Evolutionary conservation across 1,139 yeast genomes (phyloP), one percentile per base, ranked within the genome.

Genomic region (Yamadazyma triangularis): DNA sequence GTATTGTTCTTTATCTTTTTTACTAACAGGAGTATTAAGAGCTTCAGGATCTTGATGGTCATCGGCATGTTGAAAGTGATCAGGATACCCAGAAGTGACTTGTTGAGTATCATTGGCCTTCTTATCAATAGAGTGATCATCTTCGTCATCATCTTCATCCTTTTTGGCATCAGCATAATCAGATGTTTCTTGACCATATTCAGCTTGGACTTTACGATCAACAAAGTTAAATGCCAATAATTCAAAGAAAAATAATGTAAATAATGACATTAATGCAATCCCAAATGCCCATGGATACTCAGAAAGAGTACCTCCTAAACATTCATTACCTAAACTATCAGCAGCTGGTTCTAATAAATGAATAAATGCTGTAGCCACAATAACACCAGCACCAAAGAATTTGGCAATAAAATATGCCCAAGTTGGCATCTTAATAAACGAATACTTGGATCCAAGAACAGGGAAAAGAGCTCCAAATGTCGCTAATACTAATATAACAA

Each of bases 381-480:
- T 88, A 30, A 88, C 96, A 30, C 96, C 96, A 1, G 95, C 81
- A 38, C 96, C 96, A 53, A 88, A 87, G 61, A 74, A 85, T 49
- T 84, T 85, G 33, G 88, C 84, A 26, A 79, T 59, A 48, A 83
- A 76, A 49, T 77, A 86, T 34, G 79, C 71, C 75, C 77, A 69
- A 12, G 65, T 50, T 2, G 81, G 88, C 43, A 79, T 48, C 39
- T 69, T 60, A 28, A 79, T 59, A 44, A 65, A 64, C 4, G 78
- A 72, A 48, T 69, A 70, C 40, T 58, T 63, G 15, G 83, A 74
- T 2, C 82, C 64, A 20, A 79, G 47, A 4, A 80, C 50, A 4
- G 87, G 87, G 53, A 79, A 70, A 39, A 73, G 70, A 0, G 80
- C 68, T 13, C 80, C 83, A 31, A 77, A 53, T 1, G 73, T 64